Conservation (phyloP, 768 basidiomycete species). For the Gyrodon lividus region DNA sequence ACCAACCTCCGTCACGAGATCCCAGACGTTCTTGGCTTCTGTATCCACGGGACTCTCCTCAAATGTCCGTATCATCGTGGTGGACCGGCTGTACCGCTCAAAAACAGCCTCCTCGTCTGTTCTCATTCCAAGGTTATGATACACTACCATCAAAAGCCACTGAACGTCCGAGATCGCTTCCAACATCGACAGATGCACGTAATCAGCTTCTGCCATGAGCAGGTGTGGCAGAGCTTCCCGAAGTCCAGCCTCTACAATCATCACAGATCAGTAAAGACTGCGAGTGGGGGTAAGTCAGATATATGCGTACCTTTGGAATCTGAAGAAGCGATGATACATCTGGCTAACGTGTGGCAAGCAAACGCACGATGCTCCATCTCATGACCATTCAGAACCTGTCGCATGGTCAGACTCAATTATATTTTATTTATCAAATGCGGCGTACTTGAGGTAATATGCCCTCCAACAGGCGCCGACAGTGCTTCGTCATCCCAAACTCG, state of each 20-base stretch:
- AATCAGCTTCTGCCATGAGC: constrained; percentile 64
- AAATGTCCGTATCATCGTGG: constrained; percentile 39
- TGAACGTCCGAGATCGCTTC: constrained; percentile 64
- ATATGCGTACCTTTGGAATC: constrained; percentile 42
- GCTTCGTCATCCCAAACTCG: constrained; percentile 73
- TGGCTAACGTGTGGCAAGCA: constrained; percentile 69
- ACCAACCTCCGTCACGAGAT: constrained; percentile 59
- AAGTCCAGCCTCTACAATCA: constrained; percentile 35
- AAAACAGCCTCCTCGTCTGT: constrained; percentile 56
- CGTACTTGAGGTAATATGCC: constrained; percentile 81
- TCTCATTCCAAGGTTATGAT: constrained; percentile 63
- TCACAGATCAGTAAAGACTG: constrained; percentile 15
- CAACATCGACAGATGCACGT: constrained; percentile 54
- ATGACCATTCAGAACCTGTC: constrained; percentile 64
- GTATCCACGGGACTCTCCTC: constrained; percentile 48
- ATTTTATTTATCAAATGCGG: background rate
- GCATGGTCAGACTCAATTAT: background rate
- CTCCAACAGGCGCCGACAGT: constrained; percentile 62
- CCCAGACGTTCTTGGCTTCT: constrained; percentile 54
- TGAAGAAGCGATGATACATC: constrained; percentile 67
- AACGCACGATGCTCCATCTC: constrained; percentile 77
- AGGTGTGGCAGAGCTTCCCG: constrained; percentile 62
- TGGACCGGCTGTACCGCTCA: constrained; percentile 46
- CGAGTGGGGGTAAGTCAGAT: background rate
- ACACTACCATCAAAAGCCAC: constrained; percentile 67